Evolutionary conservation across 2,329 filamentous ascomycete species (phyloP).

Genomic region (Scleromitrula shiraiana): DNA sequence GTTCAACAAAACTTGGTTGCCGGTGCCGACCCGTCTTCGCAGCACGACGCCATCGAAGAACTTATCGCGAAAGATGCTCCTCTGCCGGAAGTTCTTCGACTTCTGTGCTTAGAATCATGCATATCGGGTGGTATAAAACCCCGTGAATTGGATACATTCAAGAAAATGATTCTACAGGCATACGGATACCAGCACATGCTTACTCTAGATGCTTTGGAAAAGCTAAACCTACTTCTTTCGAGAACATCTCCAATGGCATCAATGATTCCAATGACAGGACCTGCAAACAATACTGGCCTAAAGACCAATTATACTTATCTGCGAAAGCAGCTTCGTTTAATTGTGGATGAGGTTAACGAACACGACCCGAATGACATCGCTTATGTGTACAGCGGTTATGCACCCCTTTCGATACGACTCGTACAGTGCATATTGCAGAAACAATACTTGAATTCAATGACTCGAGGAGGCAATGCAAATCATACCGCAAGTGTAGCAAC

Average conservation of each 20-base stretch:
- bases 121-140: conserved; percentile 81
- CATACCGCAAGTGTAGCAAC: conserved; percentile 39
- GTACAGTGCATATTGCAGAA: conserved; percentile 94
- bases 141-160: conserved; percentile 84
- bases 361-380: conserved; percentile 88
- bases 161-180: conserved; percentile 77
- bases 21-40: conserved; percentile 77
- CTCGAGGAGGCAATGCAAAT: conserved; percentile 49
- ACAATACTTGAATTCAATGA: conserved; percentile 65
- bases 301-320: conserved; percentile 89
- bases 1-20: conserved; percentile 94
- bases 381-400: conserved; percentile 98
- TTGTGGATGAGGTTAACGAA: conserved; percentile 95
- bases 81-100: conserved; percentile 69
- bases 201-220: conserved; percentile 81
- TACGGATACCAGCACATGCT: conserved; percentile 94
- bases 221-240: conserved; percentile 76
- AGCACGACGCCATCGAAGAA: conserved; percentile 88
- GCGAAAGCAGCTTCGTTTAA: conserved; percentile 77
- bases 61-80: conserved; percentile 84
- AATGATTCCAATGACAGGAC: conserved; percentile 67
- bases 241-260: conserved; percentile 69
- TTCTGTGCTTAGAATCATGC: conserved; percentile 87
- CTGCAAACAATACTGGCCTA: conserved; percentile 45
- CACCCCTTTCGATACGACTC: conserved; percentile 81